Evolutionary conservation across 495 filamentous ascomycete species (phyloP).

Genomic region (Penicillium verhagenii): DNA sequence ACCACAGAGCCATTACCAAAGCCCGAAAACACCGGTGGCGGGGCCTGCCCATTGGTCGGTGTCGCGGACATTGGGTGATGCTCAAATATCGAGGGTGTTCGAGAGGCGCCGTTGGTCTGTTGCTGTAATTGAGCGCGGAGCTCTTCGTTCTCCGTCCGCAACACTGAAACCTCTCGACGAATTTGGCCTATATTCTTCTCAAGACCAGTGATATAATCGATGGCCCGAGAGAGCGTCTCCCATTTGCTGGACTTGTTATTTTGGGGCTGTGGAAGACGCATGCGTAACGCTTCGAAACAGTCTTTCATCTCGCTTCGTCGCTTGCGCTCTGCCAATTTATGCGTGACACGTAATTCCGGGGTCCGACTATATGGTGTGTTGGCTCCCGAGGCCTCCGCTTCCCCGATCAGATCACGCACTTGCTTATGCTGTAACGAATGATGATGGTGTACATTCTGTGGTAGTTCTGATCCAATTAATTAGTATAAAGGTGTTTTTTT

Average conservation of each 20-base stretch:
- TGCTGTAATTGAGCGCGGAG: conserved; percentile 48
- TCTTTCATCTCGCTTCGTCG: conserved; percentile 98
- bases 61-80: conserved; percentile 38
- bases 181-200: conserved; percentile 33
- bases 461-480: conserved; percentile 40
- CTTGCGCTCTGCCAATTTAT: conserved; percentile 95
- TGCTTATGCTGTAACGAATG: conserved; percentile 76
- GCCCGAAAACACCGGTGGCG: conserved; percentile 32
- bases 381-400: conserved; percentile 50
- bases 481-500: too few relatives aligned
- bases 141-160: conserved; percentile 53
- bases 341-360: conserved; percentile 89
- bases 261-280: conserved; percentile 78
- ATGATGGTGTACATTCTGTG: conserved; percentile 58
- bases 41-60: conserved; percentile 38
- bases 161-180: conserved; percentile 47
- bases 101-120: conserved; percentile 48
- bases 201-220: conserved; percentile 42
- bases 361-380: conserved; percentile 87
- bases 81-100: conserved; percentile 38
- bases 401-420: conserved; percentile 62
- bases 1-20: conserved; percentile 35
- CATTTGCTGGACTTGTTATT: conserved; percentile 97
- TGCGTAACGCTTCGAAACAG: conserved; percentile 82
- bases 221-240: conserved; percentile 80